phyloP scores from a whole-genome alignment of 305 asterid genomes.

The Rubia tinctorum region DNA sequence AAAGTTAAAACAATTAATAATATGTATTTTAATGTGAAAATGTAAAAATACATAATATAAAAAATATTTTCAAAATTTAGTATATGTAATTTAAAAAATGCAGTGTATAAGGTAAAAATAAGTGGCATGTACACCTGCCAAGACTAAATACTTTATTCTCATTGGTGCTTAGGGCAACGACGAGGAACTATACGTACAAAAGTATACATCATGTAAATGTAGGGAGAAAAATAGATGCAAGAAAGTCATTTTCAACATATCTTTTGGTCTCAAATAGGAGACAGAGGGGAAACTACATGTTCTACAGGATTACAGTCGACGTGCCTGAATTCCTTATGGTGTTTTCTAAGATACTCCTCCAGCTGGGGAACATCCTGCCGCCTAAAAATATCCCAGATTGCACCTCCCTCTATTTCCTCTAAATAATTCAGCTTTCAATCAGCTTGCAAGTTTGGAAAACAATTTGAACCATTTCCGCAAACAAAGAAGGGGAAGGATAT shows the following conservation, averaged over 20 bases:
- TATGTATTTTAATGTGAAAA: no score
- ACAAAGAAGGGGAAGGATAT: neutral
- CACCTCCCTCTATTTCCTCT: constrained; percentile 44
- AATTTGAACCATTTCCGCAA: constrained; percentile 15
- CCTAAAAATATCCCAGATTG: constrained; percentile 66
- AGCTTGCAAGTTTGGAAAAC: constrained; percentile 13
- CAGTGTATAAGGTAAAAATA: no score
- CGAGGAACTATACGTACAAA: neutral
- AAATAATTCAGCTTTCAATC: constrained; percentile 15
- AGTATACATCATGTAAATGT: no score
- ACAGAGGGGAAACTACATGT: constrained; percentile 28
- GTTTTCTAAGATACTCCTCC: constrained; percentile 50
- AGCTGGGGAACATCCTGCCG: constrained; percentile 53
- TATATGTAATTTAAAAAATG: no score
- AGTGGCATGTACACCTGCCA: no score
- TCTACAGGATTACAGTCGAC: constrained; percentile 32
- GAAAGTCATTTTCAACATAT: neutral
- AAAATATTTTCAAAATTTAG: no score
- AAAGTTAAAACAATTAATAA: no score
- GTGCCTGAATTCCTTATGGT: constrained; percentile 58
- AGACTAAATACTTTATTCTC: neutral
- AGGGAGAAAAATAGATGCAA: no score
- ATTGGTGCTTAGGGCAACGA: neutral
- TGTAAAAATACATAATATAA: no score
- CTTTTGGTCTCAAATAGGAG: neutral